Evolutionary conservation across 768 basidiomycete species (phyloP).

Genomic region (Kwoniella heveanensis): DNA sequence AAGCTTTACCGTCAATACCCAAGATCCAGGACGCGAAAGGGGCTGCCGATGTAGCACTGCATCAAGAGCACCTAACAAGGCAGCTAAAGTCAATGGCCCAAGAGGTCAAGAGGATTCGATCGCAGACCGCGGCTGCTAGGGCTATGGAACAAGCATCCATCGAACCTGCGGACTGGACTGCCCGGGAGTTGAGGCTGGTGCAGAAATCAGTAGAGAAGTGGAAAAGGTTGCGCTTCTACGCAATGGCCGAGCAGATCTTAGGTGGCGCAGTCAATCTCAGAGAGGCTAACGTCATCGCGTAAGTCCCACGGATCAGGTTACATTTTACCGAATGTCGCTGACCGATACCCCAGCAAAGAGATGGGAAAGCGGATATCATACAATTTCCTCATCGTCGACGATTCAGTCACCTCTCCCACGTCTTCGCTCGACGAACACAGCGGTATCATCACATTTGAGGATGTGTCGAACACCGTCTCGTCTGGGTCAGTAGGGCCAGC

Average conservation of each 20-base stretch:
- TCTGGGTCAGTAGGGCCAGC: constrained; percentile 72
- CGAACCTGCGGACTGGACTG: constrained; percentile 80
- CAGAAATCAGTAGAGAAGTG: constrained; percentile 81
- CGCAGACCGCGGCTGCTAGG: constrained; percentile 40
- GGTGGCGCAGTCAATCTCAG: constrained; percentile 82
- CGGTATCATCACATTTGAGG: constrained; percentile 87
- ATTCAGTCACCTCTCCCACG: constrained; percentile 72
- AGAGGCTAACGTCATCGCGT: constrained; percentile 83
- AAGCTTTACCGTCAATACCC: neutral
- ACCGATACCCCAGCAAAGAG: constrained; percentile 82
- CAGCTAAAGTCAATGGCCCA: constrained; percentile 76
- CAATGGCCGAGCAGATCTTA: constrained; percentile 87
- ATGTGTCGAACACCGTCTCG: constrained; percentile 79
- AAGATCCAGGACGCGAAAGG: neutral
- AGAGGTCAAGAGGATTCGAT: constrained; percentile 79
- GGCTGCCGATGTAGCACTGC: constrained; percentile 28
- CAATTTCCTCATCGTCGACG: constrained; percentile 89
- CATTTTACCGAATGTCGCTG: neutral
- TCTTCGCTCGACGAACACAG: constrained; percentile 84
- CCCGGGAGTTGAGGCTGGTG: constrained; percentile 77
- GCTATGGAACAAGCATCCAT: constrained; percentile 65
- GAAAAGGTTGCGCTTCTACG: constrained; percentile 80
- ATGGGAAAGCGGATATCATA: constrained; percentile 83
- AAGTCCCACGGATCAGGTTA: constrained; percentile 14
- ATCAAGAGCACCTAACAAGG: constrained; percentile 76